A percentile compares a stretch with the other conserved stretches of the same genome.
These are phyloP conservation scores for Penicillium macrosclerotiorum DNA, from an alignment of 495 filamentous ascomycete genomes.

Conservation along the genomic window DNA sequence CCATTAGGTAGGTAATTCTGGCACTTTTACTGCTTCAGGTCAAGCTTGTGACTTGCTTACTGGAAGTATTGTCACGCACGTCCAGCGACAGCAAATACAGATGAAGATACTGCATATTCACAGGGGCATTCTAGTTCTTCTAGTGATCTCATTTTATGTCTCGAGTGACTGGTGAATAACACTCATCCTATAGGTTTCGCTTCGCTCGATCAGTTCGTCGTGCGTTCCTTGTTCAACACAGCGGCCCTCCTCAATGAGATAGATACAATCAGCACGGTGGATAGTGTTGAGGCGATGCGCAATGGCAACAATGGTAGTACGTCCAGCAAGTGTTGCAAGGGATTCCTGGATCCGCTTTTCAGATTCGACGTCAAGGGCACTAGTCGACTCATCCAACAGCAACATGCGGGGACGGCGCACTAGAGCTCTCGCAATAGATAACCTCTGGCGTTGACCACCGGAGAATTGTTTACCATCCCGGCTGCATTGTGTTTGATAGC, in stretches of 20 bases:
- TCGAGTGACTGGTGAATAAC: conserved; percentile 39
- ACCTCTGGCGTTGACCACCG: conserved; percentile 73
- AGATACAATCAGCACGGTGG: conserved; percentile 70
- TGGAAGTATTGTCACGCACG: no score
- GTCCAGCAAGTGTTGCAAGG: conserved; percentile 59
- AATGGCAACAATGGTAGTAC: conserved; percentile 73
- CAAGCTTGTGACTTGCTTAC: no score
- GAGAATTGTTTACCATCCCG: conserved; percentile 61
- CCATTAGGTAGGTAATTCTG: no score
- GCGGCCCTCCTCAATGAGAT: conserved; percentile 65
- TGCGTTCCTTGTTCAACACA: conserved; percentile 70
- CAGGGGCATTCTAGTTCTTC: no score
- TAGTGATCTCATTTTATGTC: no score
- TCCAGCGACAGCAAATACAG: no score
- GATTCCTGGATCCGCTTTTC: conserved; percentile 69
- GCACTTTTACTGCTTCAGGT: no score
- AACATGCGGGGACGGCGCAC: conserved; percentile 65
- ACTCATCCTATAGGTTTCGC: conserved; percentile 58
- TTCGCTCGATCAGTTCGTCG: conserved; percentile 57
- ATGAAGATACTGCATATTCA: no score
- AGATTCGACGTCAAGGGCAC: conserved; percentile 65
- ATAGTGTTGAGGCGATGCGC: conserved; percentile 76
- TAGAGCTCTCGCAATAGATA: conserved; percentile 73
- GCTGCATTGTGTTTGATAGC: conserved; percentile 64
- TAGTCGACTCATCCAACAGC: conserved; percentile 76